Evolutionary conservation across 1,139 yeast genomes (phyloP), one percentile per base, ranked within the genome.

Genomic region (Saccharomyces uvarum): DNA sequence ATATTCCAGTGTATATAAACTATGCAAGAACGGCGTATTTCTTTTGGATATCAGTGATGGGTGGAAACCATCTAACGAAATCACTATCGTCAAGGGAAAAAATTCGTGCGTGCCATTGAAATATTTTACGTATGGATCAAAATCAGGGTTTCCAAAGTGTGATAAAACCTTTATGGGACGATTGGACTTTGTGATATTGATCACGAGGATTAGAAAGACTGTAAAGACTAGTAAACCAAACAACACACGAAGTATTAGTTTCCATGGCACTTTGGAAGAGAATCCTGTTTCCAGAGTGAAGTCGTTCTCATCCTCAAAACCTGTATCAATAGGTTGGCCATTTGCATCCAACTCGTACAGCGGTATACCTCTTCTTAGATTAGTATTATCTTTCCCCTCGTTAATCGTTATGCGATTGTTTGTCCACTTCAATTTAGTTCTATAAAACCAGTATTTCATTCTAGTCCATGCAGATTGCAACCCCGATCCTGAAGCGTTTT

Each of bases 51-150:
- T 49, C 21, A 52, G 33, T 21, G 31, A 13, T 2, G 44, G 52
- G n/a, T 49, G 32, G 44, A 52, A 26, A 6, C 51, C 52, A n/a
- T 49, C 46, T 21, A 52, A 9, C 7, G 52, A 49, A 21, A 52
- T 49, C 4, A 49, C 47, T 13, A 38, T 48, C 13, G 24, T 49
- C 26, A 48, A 51, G n/a, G 54, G 48, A 28, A 50, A 28, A 38
- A 47, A 38, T 51, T 49, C 48, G 9, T 50, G 53, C 2, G 51
- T 51, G 4, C 53, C 53, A 13, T 51, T 51, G 6, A 27, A 21
- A 41, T 81, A 63, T 0, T 71, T 51, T 1, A 63, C 59, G 59
- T 73, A 77, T 33, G 60, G 60, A 47, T 61, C 62, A 48, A 59
- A 63, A 26, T 49, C 32, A 24, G 49, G 9, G 14, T 26, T 19